phyloP scores from a whole-genome alignment of 106 monocot genomes.

The Allium sativum region DNA sequence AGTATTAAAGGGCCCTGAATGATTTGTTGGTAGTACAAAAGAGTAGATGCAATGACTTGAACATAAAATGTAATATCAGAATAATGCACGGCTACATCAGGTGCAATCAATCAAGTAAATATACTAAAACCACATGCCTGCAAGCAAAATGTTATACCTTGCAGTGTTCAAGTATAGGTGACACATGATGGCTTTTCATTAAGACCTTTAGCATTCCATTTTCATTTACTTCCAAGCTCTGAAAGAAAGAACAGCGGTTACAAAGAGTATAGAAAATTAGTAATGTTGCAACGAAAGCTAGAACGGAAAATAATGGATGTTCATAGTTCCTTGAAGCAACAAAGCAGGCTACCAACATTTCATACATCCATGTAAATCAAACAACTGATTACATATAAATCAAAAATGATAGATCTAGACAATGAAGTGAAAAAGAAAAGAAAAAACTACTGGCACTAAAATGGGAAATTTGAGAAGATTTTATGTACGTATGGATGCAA shows the following conservation, averaged over 20 bases:
- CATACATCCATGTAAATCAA: no score
- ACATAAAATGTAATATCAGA: background rate
- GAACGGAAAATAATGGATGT: no score
- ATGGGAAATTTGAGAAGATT: no score
- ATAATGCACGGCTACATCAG: background rate
- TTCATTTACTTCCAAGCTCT: conserved; percentile 70
- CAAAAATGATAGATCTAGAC: no score
- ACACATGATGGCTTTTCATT: conserved; percentile 63
- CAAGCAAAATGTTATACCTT: conserved; percentile 36
- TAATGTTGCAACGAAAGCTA: background rate
- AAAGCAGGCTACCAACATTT: no score
- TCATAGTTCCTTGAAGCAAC: no score
- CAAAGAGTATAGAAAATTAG: background rate
- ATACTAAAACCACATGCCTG: background rate
- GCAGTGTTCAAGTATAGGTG: conserved; percentile 91
- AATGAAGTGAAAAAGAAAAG: no score
- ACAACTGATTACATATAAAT: no score
- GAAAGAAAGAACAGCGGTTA: conserved; percentile 6
- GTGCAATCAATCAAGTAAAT: no score
- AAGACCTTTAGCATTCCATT: conserved; percentile 53
- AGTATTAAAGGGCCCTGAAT: background rate
- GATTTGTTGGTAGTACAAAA: background rate
- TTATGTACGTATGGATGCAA: no score
- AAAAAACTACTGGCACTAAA: no score
- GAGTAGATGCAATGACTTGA: background rate